Evolutionary conservation across 139 green algal species (phyloP), one percentile per base, ranked within the genome.

Genomic region (Nannochloris sp.): DNA sequence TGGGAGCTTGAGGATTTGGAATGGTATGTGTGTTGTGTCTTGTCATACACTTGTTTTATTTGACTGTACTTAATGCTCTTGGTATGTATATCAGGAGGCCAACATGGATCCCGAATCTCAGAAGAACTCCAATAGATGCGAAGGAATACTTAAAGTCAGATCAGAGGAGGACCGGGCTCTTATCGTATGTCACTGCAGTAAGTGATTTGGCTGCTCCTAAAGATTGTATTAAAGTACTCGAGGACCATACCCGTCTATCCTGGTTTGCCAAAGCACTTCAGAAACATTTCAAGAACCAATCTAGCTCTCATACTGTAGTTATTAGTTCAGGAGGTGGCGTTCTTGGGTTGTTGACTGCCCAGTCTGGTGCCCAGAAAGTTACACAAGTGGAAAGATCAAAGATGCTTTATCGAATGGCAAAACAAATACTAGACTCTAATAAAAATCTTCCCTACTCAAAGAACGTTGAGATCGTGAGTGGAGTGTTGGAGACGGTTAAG

Each of bases 1-100:
- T 90, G 78, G 78, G 84, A 92, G 31, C 64, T 81, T 14, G 80
- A 87, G 11, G 85, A 92, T 71, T 85, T 81, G 31, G 78, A 87
- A 34, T 92, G 85, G 80, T 73, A 53, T 19, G 46, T 25, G 49
- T 48, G 23, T 34, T 25, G 0, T 14, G 23, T 57, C 49, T 34
- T 57, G 23, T 25, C 8, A 10, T 60, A 11, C 23, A 58, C 19
- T 21, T 54, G 10, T 23, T 25, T 31, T 37, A 4, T 54, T 49
- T 53, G 24, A 62, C 10, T 44, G 43, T 49, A 19, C 46, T 53
- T 53, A 40, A 40, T 40, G 34, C 34, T 40, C 7, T 40, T 40
- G 8, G 5, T 64, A 18, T 68, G 16, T 21, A 36, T n/a, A 48
- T 56, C 67, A 84, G 78, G 82, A 64, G 82, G 18, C 81, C 83